Conservation (phyloP, 139 green algal genomes). For the Nannochloris sp. region DNA sequence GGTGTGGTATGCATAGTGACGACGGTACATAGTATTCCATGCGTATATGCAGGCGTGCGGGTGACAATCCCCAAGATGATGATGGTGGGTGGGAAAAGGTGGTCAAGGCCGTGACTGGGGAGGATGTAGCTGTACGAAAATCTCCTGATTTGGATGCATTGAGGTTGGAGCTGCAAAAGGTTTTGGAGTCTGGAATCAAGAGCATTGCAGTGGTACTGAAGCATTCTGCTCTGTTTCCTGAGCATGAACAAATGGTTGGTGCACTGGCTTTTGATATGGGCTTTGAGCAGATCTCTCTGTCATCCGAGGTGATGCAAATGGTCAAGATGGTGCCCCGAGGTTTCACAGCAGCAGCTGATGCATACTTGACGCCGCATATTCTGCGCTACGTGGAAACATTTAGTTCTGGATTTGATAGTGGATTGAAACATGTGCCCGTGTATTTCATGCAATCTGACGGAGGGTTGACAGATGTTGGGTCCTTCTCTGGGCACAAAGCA, state of each 20-base stretch:
- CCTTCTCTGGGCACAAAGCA: slow-evolving; percentile 85
- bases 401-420: slow-evolving; percentile 71
- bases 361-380: slow-evolving; percentile 92
- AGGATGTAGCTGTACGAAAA: slow-evolving; percentile 59
- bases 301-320: slow-evolving; percentile 83
- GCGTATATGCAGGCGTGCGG: background rate
- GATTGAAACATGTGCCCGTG: slow-evolving; percentile 55
- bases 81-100: background rate
- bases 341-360: slow-evolving; percentile 90
- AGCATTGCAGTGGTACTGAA: slow-evolving; percentile 87
- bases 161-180: slow-evolving; percentile 30
- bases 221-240: slow-evolving; percentile 80
- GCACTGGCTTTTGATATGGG: slow-evolving; percentile 56
- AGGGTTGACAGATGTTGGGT: slow-evolving; percentile 56
- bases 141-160: slow-evolving; percentile 50
- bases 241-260: slow-evolving; percentile 23
- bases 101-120: slow-evolving; percentile 49
- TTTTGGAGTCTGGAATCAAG: slow-evolving; percentile 62
- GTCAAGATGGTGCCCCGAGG: slow-evolving; percentile 94
- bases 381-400: slow-evolving; percentile 71
- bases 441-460: slow-evolving; percentile 74
- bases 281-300: slow-evolving; percentile 68
- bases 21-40: too few relatives aligned
- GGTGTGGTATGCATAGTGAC: background rate
- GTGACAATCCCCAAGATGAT: background rate